Conservation (phyloP, 179 eudicot genomes). For the Patellifolia procumbens region DNA sequence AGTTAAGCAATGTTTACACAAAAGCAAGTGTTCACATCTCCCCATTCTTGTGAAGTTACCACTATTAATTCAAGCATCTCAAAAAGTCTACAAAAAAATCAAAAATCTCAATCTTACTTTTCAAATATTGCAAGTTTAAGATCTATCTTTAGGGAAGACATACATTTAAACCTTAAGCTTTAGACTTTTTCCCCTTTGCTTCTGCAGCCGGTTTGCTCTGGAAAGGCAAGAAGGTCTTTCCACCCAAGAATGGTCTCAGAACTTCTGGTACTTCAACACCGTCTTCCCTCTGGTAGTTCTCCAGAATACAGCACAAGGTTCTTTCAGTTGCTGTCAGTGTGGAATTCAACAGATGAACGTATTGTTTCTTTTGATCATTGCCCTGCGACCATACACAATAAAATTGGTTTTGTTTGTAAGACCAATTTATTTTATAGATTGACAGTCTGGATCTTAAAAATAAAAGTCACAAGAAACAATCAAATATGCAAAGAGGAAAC, state of each 20-base stretch:
- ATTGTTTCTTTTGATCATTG: slow-evolving; percentile 72
- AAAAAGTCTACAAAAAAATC: neutral
- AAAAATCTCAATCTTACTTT: neutral
- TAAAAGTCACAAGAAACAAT: neutral
- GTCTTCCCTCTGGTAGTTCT: slow-evolving; percentile 80
- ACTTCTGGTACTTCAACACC: slow-evolving; percentile 85
- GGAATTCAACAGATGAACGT: slow-evolving; percentile 84
- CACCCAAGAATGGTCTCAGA: slow-evolving; percentile 58
- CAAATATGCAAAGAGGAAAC: slow-evolving; percentile 1
- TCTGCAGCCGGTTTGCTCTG: slow-evolving; percentile 49
- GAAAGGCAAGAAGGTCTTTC: slow-evolving; percentile 83
- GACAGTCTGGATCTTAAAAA: neutral
- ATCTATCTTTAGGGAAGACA: neutral
- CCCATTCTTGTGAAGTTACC: neutral
- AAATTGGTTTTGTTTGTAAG: neutral
- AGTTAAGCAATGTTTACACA: neutral
- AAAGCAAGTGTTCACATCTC: neutral
- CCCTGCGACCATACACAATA: slow-evolving; percentile 40
- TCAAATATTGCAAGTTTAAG: neutral
- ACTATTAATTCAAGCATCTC: neutral
- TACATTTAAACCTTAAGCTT: slow-evolving; percentile 32
- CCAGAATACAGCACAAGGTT: slow-evolving; percentile 86
- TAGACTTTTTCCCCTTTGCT: slow-evolving; percentile 66
- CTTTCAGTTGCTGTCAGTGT: slow-evolving; percentile 92
- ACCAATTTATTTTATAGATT: neutral